A percentile compares a stretch with the other conserved stretches of the same genome.
These are phyloP conservation scores for Talaromyces rugulosus DNA, from an alignment of 2,329 filamentous ascomycete genomes.

Conservation along the genomic window DNA sequence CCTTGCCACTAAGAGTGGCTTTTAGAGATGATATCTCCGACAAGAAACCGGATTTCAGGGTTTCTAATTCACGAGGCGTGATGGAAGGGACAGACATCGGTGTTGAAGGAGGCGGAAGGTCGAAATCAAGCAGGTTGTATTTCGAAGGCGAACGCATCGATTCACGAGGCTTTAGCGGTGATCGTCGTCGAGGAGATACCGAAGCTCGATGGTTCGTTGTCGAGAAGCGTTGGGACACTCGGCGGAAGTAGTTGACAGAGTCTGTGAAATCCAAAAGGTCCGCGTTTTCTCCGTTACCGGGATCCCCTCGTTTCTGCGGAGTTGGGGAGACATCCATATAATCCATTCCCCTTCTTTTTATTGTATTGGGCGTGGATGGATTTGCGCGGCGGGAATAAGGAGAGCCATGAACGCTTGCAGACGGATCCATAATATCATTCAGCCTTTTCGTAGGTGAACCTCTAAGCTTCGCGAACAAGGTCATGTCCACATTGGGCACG, in stretches of 20 bases:
- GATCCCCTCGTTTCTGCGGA: constrained; percentile 46
- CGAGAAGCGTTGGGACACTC: constrained; percentile 44
- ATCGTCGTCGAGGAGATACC: constrained; percentile 32
- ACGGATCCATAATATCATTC: constrained; percentile 39
- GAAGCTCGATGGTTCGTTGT: constrained; percentile 33
- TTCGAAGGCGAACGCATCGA: constrained; percentile 44
- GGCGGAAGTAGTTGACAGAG: constrained; percentile 58
- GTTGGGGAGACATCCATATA: constrained; percentile 39
- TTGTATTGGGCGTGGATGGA: constrained; percentile 46
- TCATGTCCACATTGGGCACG: constrained; percentile 71
- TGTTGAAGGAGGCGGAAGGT: constrained; percentile 89
- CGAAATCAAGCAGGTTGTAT: constrained; percentile 77
- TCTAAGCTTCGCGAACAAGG: constrained; percentile 70
- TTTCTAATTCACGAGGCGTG: constrained; percentile 87
- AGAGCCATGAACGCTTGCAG: constrained; percentile 23
- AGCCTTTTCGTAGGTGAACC: constrained; percentile 52
- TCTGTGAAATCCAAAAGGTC: constrained; percentile 89
- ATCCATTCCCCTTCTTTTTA: constrained; percentile 32
- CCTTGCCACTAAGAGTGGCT: constrained; percentile 85
- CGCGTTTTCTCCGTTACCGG: constrained; percentile 56
- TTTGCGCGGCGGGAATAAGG: constrained; percentile 17
- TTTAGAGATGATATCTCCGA: constrained; percentile 94
- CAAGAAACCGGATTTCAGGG: constrained; percentile 82
- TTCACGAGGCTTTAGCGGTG: constrained; percentile 40
- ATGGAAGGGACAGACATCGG: constrained; percentile 87